Evolutionary conservation across 306 rosid genomes (phyloP), one percentile per base, ranked within the genome.

Genomic region (Sphenostylis stenocarpa): DNA sequence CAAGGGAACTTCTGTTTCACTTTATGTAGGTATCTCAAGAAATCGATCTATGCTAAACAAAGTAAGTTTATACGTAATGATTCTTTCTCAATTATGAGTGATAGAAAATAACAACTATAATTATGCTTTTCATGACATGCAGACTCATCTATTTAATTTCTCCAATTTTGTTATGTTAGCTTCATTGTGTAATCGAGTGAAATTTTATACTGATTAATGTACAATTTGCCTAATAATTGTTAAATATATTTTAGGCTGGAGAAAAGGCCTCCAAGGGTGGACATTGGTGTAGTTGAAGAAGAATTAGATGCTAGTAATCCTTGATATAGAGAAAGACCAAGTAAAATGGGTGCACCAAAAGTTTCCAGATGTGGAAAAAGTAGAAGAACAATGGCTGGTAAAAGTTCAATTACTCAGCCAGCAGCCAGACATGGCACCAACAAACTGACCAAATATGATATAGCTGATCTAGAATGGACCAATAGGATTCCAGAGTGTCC

Each of bases 401-500:
- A 51, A 36, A 70, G 66, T 36, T 70, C 55, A 12, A 21, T 23
- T 61, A 48, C 61, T 47, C 41, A 17, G 9, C 20, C 20, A 21
- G 1, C 21, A 20, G 21, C 39, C 1, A 19, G 17, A 19, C 51
- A 65, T 26, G 17, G 15, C 2, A 66, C 68, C 6, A 31, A 24
- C 61, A 64, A 84, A 56, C 19, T 34, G 45, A 14, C 60, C 33
- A 56, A 70, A 20, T 55, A 57, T 23, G 77, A 80, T 36, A 39
- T 77, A 38, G 39, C 13, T 3, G 72, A 81, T 21, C 44, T 36
- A 36, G 78, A 70, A 39, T 85, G 86, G 88, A 76, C 68, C 19
- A 60, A 72, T 41, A 58, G 26, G 56, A 79, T 82, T 63, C 77
- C 69, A 15, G 71, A 58, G 11, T 85, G 88, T 72, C 88, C 86